phyloP scores from a whole-genome alignment of 2,329 filamentous ascomycete species.

The Fusarium chlamydosporum region DNA sequence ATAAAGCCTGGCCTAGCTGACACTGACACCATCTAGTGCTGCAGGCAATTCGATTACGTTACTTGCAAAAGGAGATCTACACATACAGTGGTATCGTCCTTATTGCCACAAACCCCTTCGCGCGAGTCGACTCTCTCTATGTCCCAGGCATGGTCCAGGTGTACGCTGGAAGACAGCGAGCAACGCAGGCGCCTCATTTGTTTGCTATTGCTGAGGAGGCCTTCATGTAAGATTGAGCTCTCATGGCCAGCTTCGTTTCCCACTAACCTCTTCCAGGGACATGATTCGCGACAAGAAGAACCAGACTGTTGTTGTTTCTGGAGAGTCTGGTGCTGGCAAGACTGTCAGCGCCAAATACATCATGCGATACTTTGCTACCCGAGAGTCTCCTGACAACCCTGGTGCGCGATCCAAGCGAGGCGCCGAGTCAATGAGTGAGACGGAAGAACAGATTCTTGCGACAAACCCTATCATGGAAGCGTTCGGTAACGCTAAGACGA shows the following conservation, averaged over 20 bases:
- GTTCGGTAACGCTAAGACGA: constrained; percentile 99
- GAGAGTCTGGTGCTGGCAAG: constrained; percentile 98
- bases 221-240: constrained; percentile 76
- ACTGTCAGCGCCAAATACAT: constrained; percentile 99
- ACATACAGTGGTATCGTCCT: constrained; percentile 99
- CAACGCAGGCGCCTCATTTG: constrained; percentile 95
- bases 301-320: constrained; percentile 99
- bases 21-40: constrained; percentile 72
- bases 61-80: constrained; percentile 99
- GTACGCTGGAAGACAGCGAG: constrained; percentile 96
- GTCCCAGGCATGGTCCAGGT: constrained; percentile 99
- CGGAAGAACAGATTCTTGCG: constrained; percentile 96
- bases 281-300: constrained; percentile 97
- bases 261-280: constrained; percentile 74
- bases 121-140: constrained; percentile 96
- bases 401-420: constrained; percentile 82
- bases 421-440: constrained; percentile 90
- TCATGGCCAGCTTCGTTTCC: not conserved
- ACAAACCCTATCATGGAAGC: constrained; percentile 99
- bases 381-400: constrained; percentile 92
- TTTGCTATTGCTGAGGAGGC: constrained; percentile 99
- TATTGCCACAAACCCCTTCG: constrained; percentile 98
- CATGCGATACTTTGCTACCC: constrained; percentile 99
- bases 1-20: constrained; percentile 42
- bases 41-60: constrained; percentile 96